Evolutionary conservation across 371 early-diverging fungal genomes (phyloP), one percentile per base, ranked within the genome.

Genomic region (Lichtheimia hyalospora): DNA sequence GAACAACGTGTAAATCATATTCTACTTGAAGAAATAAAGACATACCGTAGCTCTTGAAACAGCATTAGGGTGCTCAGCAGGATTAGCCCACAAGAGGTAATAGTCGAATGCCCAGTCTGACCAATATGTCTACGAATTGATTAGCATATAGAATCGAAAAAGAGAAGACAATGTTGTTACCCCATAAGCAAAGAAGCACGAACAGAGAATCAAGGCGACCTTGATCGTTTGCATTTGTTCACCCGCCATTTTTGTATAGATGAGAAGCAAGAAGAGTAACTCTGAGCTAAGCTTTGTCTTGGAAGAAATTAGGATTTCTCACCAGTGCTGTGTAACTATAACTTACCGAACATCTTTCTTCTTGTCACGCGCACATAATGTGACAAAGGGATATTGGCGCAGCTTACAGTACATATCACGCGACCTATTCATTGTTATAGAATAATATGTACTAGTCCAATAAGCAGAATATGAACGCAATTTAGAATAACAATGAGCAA

Each of bases 21-120:
- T 14, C 5, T 3, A 25, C 25, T 5, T 25, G 13, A 3, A 25
- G 21, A 51, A 10, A 51, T 25, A 51, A 15, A 51, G 18, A 51
- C 51, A 51, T 74, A 79, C 80, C 14, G 69, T 60, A 16, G 77
- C 80, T 54, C 71, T 67, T 16, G 71, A 57, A 53, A 79, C 62
- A 8, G 76, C 76, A 57, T 63, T 66, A 28, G 77, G 80, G 53
- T 75, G 73, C 3, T 71, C 77, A 28, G 64, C 61, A n/a, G 71
- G 61, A 44, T 74, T 68, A n/a, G 80, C 75, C 79, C 77, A 76
- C 3, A 76, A 60, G 41, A 79, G 64, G 39, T 70, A 74, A 49
- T 67, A 67, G 42, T 79, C 80, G 52, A 76, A 79, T 5, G 77
- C 74, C 80, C 80, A 79, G 53, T 79, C 77, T 49, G 80, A 70